A percentile compares a stretch with the other conserved stretches of the same genome.
Evolutionary conservation across 2,329 filamentous ascomycete genomes (phyloP).

Genomic region (Sporothrix globosa): DNA sequence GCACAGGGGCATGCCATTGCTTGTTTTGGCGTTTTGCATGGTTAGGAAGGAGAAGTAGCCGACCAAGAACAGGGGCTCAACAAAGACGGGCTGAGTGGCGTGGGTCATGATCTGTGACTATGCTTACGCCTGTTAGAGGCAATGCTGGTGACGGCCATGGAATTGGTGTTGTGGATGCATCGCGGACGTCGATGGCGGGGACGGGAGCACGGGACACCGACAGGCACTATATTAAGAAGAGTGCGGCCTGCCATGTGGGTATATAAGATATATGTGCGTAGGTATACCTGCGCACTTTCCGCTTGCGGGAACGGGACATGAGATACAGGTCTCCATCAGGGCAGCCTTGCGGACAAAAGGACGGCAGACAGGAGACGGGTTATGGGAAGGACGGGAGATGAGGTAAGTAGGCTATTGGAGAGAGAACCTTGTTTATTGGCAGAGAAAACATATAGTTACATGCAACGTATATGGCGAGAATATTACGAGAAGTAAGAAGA

Average conservation of each 20-base stretch:
- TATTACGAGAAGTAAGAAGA: background rate
- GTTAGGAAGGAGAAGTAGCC: background rate
- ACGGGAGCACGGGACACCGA: constrained; percentile 24
- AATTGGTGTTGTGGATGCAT: background rate
- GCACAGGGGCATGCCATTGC: constrained; percentile 19
- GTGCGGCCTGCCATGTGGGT: constrained; percentile 11
- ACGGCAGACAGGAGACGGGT: background rate
- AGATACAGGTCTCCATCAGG: background rate
- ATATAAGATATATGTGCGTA: constrained; percentile 20
- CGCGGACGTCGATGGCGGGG: constrained; percentile 6
- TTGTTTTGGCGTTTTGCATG: constrained; percentile 11
- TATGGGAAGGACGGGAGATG: background rate
- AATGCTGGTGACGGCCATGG: background rate
- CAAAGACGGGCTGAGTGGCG: background rate
- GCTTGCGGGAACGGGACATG: constrained; percentile 4
- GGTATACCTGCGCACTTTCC: background rate
- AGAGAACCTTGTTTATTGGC: too few species aligned
- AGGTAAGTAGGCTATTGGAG: background rate
- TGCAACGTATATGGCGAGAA: too few species aligned
- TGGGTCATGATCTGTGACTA: constrained; percentile 9
- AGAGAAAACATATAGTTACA: too few species aligned
- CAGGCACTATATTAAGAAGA: constrained; percentile 20
- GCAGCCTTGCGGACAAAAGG: constrained; percentile 29
- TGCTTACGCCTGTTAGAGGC: background rate
- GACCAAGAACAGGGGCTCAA: background rate